Evolutionary conservation across 305 asterid genomes (phyloP), one percentile per base, ranked within the genome.

Genomic region (Solanum aculeatissimum): DNA sequence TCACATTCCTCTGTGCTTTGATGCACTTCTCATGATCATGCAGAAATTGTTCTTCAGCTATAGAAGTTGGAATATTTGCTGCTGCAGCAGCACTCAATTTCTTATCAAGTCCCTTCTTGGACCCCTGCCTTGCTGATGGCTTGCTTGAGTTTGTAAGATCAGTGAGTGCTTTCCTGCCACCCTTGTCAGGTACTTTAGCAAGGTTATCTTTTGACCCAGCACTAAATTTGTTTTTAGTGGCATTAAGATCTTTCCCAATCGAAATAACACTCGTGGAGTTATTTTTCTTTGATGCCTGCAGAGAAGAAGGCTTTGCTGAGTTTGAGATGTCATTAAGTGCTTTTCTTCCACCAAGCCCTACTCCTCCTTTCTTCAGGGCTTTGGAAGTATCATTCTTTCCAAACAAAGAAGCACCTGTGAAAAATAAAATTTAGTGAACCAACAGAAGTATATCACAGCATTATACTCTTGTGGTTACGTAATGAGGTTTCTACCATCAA

Each of bases 291-390:
- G 89, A 86, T 7, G 92, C 82, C 83, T 81, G 91, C 69, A 88
- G 86, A 65, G 84, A 82, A 66, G 89, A 87, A 78, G 94, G 91
- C 82, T 90, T 93, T 83, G 92, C 90, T 15, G 98, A 91, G 89
- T 93, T 96, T 13, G 99, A 94, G 89, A 95, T 95, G 90, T 96
- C 98, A 29, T 92, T 94, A 7, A 96, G 94, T 45, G 98, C 97
- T 89, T 87, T 96, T 90, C 99, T 88, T 84, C 92, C 93, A 29
- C 91, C 90, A 25, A 86, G 81, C 77, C 89, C 91, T 84, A 86
- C 91, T 85, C 86, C 23, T 86, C 92, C 93, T 86, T 86, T 91
- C 89, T 92, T 95, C 77, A 74, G 65, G 47, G 89, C 88, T 87
- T 86, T 91, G 60, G 88, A 66, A 10, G 74, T 55, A 85, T 88